These are phyloP conservation scores for Phoenix dactylifera DNA, from an alignment of 176 grass and related monocot genomes.

Conservation along the genomic window DNA sequence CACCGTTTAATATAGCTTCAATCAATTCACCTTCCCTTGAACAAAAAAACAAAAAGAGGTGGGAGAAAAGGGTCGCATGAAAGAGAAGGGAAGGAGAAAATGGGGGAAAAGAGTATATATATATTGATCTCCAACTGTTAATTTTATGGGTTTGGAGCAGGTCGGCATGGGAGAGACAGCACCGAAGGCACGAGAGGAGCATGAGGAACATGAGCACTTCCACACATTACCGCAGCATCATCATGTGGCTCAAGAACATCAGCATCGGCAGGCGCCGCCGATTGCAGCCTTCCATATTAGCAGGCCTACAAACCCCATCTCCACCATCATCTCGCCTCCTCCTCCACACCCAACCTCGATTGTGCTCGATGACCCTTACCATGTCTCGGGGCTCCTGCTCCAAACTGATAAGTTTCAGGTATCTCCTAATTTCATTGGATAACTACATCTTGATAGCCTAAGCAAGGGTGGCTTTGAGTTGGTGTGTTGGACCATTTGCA, in stretches of 20 bases:
- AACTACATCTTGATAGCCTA: too few relatives aligned
- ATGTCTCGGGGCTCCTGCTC: conserved; percentile 33
- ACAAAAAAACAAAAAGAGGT: too few relatives aligned
- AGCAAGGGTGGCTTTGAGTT: too few relatives aligned
- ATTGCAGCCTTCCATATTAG: conserved; percentile 34
- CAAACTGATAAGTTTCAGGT: conserved; percentile 83
- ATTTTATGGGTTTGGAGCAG: conserved; percentile 17
- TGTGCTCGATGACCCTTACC: conserved; percentile 36
- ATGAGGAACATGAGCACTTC: conserved; percentile 31
- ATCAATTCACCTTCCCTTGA: too few relatives aligned
- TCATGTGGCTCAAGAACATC: conserved; percentile 35
- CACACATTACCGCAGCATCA: conserved; percentile 26
- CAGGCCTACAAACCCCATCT: conserved; percentile 24
- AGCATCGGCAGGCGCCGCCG: conserved; percentile 2
- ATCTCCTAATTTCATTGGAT: neutral
- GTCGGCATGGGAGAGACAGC: conserved; percentile 52
- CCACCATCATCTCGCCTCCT: conserved; percentile 35
- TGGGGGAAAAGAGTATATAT: neutral
- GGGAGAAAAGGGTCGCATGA: neutral
- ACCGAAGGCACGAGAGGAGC: conserved; percentile 30
- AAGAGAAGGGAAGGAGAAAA: neutral
- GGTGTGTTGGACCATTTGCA: too few relatives aligned
- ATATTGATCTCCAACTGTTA: neutral
- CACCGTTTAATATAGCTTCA: too few relatives aligned
- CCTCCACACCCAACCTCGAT: conserved; percentile 26